These are phyloP conservation scores for Funneliformis geosporum DNA, from an alignment of 192 early-diverging fungal species.

Conservation along the genomic window DNA sequence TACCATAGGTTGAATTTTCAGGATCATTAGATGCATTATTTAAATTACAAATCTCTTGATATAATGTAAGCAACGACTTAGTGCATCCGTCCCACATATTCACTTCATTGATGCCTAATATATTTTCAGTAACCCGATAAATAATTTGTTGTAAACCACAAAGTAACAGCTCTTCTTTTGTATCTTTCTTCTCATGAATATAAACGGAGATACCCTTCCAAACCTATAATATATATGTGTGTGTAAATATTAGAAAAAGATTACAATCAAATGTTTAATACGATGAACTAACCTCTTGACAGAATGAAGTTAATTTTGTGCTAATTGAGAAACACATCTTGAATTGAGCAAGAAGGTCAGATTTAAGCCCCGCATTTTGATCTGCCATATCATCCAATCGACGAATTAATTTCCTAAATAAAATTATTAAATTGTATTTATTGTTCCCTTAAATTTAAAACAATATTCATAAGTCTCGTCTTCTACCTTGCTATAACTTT, in stretches of 20 bases:
- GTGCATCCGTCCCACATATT: slow-evolving; percentile 62
- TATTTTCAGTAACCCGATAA: slow-evolving; percentile 57
- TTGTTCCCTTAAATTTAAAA: neutral
- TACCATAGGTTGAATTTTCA: slow-evolving; percentile 24
- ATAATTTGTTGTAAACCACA: slow-evolving; percentile 55
- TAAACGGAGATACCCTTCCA: slow-evolving; percentile 45
- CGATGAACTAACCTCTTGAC: slow-evolving; percentile 44
- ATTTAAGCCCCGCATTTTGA: slow-evolving; percentile 47
- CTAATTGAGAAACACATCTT: slow-evolving; percentile 50
- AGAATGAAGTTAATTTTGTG: slow-evolving; percentile 50
- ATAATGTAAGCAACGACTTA: slow-evolving; percentile 51
- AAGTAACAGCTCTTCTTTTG: slow-evolving; percentile 46
- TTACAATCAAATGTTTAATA: neutral
- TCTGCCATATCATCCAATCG: slow-evolving; percentile 61
- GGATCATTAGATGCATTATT: slow-evolving; percentile 54
- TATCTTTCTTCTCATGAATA: slow-evolving; percentile 47
- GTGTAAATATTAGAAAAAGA: neutral
- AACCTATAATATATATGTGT: slow-evolving; percentile 29
- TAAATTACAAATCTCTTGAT: slow-evolving; percentile 49
- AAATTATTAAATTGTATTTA: neutral
- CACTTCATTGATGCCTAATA: slow-evolving; percentile 58
- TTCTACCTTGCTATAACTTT: slow-evolving; percentile 64
- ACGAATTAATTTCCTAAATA: slow-evolving; percentile 62
- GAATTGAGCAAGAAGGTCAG: slow-evolving; percentile 50
- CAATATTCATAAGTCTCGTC: neutral